Evolutionary conservation across 2,329 filamentous ascomycete species (phyloP).

Genomic region (Onygena corvina): DNA sequence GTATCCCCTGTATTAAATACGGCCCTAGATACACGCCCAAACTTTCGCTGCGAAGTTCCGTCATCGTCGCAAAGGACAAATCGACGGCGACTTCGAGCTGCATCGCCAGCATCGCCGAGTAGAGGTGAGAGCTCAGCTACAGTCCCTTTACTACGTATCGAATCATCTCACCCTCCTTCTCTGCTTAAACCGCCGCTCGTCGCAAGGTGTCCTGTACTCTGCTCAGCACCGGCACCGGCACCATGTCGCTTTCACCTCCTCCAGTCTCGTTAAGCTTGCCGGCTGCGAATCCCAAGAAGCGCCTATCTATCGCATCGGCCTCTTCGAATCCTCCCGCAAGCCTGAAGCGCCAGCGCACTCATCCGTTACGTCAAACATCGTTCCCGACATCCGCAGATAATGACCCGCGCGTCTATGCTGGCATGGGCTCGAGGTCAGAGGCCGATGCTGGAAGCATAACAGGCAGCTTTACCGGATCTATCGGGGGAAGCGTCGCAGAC

Average conservation of each 20-base stretch:
- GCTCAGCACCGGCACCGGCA: neutral
- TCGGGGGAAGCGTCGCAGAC: conserved; percentile 30
- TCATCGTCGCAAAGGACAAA: neutral
- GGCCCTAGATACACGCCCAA: no score
- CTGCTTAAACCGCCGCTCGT: neutral
- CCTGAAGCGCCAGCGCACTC: conserved; percentile 26
- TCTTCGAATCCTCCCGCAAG: conserved; percentile 17
- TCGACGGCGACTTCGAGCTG: neutral
- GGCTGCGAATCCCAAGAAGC: conserved; percentile 14
- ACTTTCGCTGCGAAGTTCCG: neutral
- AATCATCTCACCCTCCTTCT: neutral
- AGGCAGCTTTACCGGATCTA: conserved; percentile 33
- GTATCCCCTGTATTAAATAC: no score
- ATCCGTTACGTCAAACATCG: conserved; percentile 38
- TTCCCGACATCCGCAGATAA: conserved; percentile 29
- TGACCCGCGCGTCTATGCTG: conserved; percentile 23
- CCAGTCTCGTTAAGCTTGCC: conserved; percentile 13
- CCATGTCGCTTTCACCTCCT: conserved; percentile 14
- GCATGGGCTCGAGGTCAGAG: conserved; percentile 13
- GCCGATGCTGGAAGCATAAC: conserved; percentile 31
- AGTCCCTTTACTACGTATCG: neutral
- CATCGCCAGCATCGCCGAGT: neutral
- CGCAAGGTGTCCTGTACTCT: neutral
- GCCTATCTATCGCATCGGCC: conserved; percentile 14
- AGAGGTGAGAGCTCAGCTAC: neutral